phyloP scores from a whole-genome alignment of 2,329 filamentous ascomycete species.

The Colletotrichum siamense region DNA sequence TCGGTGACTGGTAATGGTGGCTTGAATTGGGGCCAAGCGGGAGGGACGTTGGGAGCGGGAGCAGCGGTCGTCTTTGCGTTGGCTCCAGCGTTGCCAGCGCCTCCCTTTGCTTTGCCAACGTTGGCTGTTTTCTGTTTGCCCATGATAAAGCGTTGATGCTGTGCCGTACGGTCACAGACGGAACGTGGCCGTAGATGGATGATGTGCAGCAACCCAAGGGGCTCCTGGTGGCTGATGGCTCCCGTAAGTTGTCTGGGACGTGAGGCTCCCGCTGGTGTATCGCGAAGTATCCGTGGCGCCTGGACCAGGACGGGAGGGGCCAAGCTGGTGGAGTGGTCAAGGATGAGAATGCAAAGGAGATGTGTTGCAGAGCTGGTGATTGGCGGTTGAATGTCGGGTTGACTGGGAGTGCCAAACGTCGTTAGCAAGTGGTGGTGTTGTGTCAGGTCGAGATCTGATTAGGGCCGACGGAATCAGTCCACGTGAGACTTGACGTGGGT shows the following conservation, averaged over 20 bases:
- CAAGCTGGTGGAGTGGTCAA: background rate
- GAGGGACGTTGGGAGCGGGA: slow-evolving; percentile 25
- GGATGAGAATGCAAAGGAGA: background rate
- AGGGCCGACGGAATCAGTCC: background rate
- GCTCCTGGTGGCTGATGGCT: slow-evolving; percentile 6
- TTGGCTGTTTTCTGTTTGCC: slow-evolving; percentile 25
- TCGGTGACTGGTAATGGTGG: slow-evolving; percentile 71
- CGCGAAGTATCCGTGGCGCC: background rate
- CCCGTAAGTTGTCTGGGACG: slow-evolving; percentile 12
- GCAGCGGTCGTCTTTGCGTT: slow-evolving; percentile 6
- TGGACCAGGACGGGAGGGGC: background rate
- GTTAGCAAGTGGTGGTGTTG: background rate
- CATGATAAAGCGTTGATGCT: slow-evolving; percentile 18
- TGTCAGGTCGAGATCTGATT: background rate
- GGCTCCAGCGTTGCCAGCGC: background rate
- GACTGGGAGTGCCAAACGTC: background rate
- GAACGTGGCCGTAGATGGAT: slow-evolving; percentile 1
- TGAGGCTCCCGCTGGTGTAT: slow-evolving; percentile 11
- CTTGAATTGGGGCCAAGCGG: slow-evolving; percentile 74
- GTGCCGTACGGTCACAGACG: background rate
- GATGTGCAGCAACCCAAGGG: slow-evolving; percentile 10
- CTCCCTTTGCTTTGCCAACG: slow-evolving; percentile 15
- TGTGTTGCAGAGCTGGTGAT: background rate
- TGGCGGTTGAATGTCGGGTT: background rate
- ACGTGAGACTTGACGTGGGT: background rate